Evolutionary conservation across 371 early-diverging fungal species (phyloP), one percentile per base, ranked within the genome.

Genomic region (Funneliformis caledonium): DNA sequence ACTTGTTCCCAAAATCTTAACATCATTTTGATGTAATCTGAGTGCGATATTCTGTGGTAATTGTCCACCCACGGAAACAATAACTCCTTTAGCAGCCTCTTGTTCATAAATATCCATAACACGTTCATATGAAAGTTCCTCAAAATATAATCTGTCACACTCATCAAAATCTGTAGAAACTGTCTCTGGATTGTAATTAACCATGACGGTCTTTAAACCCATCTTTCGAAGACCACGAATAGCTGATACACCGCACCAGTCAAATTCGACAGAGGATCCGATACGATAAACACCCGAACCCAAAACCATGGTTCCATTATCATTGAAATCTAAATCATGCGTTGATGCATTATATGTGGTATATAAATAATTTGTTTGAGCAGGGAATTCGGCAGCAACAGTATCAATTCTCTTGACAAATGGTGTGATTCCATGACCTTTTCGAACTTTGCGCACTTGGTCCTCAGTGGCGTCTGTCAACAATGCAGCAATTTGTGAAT

Each of bases 101-200:
- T 89, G 84, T 84, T 97, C 94, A 82, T 98, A 98, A 82, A 98
- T 97, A 87, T 98, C 97, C 82, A 97, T 83, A 26, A 98, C 93
- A 82, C 96, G 90, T 86, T 98, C 98, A 65, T 96, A 84, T 42
- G 93, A 94, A 76, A 98, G 91, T 84, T 93, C 94, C 83, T 96
- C 96, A 86, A 98, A 98, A 88, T 97, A 98, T 14, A 98, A 91
- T 43, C 96, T 89, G 82, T 98, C 98, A 19, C 93, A 94, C 88
- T 98, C 97, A 84, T 98, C 98, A 78, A 94, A 98, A 89, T 98
- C 98, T 3, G 98, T 98, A 5, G 94, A 94, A 4, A 98, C 98
- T 11, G 98, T 98, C 84, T 98, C 98, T 4, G 98, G 98, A 85
- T 98, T 98, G 88, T 97, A 97, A 88, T 98, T 98, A 82, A 98